Conservation (phyloP, 2,329 filamentous ascomycete genomes). For the Trichoderma sp. region DNA sequence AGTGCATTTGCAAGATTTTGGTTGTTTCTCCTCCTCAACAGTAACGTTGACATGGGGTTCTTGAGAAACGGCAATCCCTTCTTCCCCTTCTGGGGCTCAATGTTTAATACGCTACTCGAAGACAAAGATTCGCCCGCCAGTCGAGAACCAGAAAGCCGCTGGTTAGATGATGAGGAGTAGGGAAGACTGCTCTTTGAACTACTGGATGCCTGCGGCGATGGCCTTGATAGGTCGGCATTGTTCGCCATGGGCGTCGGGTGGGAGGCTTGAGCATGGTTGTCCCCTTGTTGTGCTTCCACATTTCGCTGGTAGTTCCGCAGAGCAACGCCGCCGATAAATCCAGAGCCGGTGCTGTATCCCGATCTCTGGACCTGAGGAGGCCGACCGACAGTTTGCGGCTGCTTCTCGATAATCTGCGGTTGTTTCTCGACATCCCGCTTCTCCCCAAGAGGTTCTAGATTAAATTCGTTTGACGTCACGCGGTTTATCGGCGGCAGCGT, state of each 20-base stretch:
- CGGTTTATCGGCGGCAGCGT: slow-evolving; percentile 51
- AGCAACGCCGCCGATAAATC: slow-evolving; percentile 57
- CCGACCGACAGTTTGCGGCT: slow-evolving; percentile 26
- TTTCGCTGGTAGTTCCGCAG: slow-evolving; percentile 51
- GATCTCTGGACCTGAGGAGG: slow-evolving; percentile 32
- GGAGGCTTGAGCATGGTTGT: slow-evolving; percentile 17
- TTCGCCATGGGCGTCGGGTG: slow-evolving; percentile 25
- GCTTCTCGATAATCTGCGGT: slow-evolving; percentile 16
- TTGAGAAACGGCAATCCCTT: slow-evolving; percentile 58
- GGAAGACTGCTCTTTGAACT: slow-evolving; percentile 41
- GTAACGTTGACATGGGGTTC: slow-evolving; percentile 58
- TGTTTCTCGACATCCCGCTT: slow-evolving; percentile 29
- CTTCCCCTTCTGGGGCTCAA: slow-evolving; percentile 47
- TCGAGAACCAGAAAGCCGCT: slow-evolving; percentile 41
- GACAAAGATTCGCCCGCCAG: slow-evolving; percentile 27
- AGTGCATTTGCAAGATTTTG: slow-evolving; percentile 47
- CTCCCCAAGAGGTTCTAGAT: slow-evolving; percentile 24
- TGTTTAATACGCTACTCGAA: slow-evolving; percentile 19
- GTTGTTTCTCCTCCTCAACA: slow-evolving; percentile 55
- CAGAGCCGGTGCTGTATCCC: slow-evolving; percentile 39
- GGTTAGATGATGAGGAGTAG: slow-evolving; percentile 34
- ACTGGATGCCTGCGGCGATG: slow-evolving; percentile 30
- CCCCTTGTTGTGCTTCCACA: slow-evolving; percentile 27
- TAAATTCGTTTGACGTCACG: slow-evolving; percentile 42
- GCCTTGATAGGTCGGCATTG: slow-evolving; percentile 35